Base-by-base conservation (phyloP, 2,329 filamentous ascomycete species). In the Pseudonectria buxi region DNA sequence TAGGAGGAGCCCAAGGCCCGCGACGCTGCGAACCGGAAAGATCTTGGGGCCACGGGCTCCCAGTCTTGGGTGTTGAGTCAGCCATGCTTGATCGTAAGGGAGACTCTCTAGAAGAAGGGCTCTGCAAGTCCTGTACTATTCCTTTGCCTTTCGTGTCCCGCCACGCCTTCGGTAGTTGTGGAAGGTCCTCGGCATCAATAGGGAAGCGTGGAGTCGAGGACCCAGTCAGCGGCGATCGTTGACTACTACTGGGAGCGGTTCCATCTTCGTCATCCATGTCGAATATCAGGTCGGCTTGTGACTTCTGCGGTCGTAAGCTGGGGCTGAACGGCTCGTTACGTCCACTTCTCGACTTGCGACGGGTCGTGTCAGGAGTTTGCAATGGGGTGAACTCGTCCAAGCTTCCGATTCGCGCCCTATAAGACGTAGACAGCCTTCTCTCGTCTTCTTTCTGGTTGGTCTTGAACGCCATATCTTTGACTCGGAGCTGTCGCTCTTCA, bases 181-280 rank as follows among this genome's bases (percentile, higher is more conserved):
- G 43, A 30, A 61, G 51, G 1, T 48, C 41, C 4, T 57, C 55
- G 10, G 47, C 26, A 11, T 59, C 55, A 3, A 50, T 37, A 12
- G 52, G 49, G 9, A 45, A 43, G 9, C 40, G 46, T 15, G 40
- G 28, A 11, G 47, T 39, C 13, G 40, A 30, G 3, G 48, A 42
- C 18, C 48, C 43, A 6, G 43, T 37, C 10, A 37, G 33, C 10
- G 53, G 49, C 7, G 54, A 56, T 10, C 35, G 32, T 3, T 61
- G 56, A 32, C 58, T 65, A 32, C 58, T 65, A 16, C 44, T 42
- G 7, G 47, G 37, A 2, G 46, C 48, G 6, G 57, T 50, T 1
- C 51, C 45, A 9, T 71, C 72, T 28, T 88, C 86, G 26, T 94
- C 88, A 39, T 95, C 90, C 88, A 95, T 95, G 46, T 86, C 79